A percentile compares a stretch with the other conserved stretches of the same genome.
phyloP scores from a whole-genome alignment of 2,329 filamentous ascomycete genomes.

The Mollisiaceae sp. region DNA sequence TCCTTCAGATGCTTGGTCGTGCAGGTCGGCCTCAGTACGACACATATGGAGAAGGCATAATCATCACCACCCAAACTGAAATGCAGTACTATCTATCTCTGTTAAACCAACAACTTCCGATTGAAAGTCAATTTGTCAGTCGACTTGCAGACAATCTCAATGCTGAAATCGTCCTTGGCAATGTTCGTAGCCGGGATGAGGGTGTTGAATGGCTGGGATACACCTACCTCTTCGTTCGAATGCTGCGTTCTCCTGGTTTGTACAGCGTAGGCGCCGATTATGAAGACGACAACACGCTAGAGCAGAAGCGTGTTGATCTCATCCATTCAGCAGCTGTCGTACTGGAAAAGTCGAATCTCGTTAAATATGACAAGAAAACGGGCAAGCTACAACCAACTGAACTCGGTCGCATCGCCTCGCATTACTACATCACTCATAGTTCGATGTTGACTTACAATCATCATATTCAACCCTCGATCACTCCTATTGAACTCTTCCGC shows the following conservation, averaged over 20 bases:
- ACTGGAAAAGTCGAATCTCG: conserved; percentile 83
- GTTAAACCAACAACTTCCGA: conserved; percentile 95
- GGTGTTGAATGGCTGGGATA: conserved; percentile 99
- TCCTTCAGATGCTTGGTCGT: conserved; percentile 97
- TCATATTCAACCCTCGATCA: conserved; percentile 90
- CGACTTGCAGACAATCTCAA: conserved; percentile 95
- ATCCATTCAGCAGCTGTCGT: conserved; percentile 91
- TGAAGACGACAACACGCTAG: conserved; percentile 85
- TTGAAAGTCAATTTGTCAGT: conserved; percentile 94
- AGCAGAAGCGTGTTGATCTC: conserved; percentile 97
- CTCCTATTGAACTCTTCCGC: conserved; percentile 93
- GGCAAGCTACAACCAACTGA: conserved; percentile 91
- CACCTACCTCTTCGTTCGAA: conserved; percentile 96
- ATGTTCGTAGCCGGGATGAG: conserved; percentile 88
- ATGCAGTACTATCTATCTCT: conserved; percentile 97
- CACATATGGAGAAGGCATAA: conserved; percentile 97
- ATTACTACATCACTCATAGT: conserved; percentile 96
- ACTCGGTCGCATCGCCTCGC: conserved; percentile 91
- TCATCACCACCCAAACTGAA: conserved; percentile 93
- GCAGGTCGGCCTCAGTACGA: conserved; percentile 96
- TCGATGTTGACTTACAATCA: conserved; percentile 98
- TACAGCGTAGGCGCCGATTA: conserved; percentile 98
- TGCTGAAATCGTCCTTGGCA: conserved; percentile 93
- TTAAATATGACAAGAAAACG: conserved; percentile 95
- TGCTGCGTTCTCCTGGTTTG: conserved; percentile 92